A percentile compares a stretch with the other conserved stretches of the same genome.
Evolutionary conservation across 148 eudicot genomes (phyloP).

Genomic region (Rhododendron molle): DNA sequence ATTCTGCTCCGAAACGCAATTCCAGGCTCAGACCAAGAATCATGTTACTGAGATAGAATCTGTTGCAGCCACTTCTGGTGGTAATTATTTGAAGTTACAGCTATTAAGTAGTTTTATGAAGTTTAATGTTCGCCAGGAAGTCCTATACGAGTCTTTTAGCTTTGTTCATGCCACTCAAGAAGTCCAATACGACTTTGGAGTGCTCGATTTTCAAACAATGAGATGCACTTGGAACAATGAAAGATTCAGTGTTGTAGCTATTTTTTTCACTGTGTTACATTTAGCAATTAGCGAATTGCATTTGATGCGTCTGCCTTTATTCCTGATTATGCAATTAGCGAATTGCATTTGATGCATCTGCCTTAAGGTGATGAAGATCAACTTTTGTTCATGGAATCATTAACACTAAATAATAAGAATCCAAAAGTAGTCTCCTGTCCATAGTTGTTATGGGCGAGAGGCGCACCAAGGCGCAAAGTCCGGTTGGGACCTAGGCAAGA

Average conservation of each 20-base stretch:
- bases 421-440: not conserved
- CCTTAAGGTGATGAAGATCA: not conserved
- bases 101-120: not conserved
- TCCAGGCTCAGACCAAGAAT: not conserved
- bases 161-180: not conserved
- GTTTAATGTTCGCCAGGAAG: not conserved
- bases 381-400: not conserved
- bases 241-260: not conserved
- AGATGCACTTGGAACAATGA: not conserved
- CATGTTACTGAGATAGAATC: not conserved
- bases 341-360: not conserved
- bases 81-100: not conserved
- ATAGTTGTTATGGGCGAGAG: not conserved
- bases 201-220: not conserved
- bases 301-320: not conserved
- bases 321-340: not conserved
- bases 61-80: not conserved
- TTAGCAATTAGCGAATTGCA: not conserved
- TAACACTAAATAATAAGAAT: not conserved
- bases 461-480: not conserved
- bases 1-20: not conserved
- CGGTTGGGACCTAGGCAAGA: too few relatives aligned
- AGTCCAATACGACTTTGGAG: not conserved
- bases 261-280: not conserved
- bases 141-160: not conserved